These are phyloP conservation scores for Pelargonium myrrhifolium DNA, from an alignment of 441 rosid species.

Conservation along the genomic window DNA sequence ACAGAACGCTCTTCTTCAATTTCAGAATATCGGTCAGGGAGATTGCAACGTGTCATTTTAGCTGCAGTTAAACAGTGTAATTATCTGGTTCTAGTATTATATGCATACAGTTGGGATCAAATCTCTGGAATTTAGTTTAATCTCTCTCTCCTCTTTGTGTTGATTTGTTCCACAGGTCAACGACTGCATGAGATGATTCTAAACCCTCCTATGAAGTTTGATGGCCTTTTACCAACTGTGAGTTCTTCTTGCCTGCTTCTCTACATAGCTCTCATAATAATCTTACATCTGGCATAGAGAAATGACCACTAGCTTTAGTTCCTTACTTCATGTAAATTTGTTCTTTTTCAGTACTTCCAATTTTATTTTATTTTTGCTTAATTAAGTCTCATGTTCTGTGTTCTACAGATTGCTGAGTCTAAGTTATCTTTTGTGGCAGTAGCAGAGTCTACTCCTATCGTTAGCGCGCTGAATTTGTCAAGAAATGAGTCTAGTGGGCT, in stretches of 20 bases:
- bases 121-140: not conserved
- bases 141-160: not conserved
- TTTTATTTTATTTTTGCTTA: not conserved
- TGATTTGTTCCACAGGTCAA: slow-evolving; percentile 42
- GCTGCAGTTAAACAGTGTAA: slow-evolving; percentile 81
- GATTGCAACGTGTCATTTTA: slow-evolving; percentile 61
- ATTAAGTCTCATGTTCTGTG: slow-evolving; percentile 5
- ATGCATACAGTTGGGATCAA: not conserved
- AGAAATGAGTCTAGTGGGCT: slow-evolving; percentile 47
- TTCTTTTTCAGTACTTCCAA: not conserved
- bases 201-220: slow-evolving; percentile 53
- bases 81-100: slow-evolving; percentile 7
- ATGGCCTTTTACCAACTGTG: slow-evolving; percentile 46
- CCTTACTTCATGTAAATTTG: not conserved
- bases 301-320: not conserved
- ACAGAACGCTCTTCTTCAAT: slow-evolving; percentile 59
- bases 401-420: slow-evolving; percentile 46
- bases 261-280: not conserved
- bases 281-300: slow-evolving; percentile 11
- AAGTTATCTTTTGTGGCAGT: slow-evolving; percentile 63
- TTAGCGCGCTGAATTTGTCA: slow-evolving; percentile 38
- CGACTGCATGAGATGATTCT: slow-evolving; percentile 71
- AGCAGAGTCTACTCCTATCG: slow-evolving; percentile 71
- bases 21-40: slow-evolving; percentile 68
- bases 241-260: slow-evolving; percentile 26